phyloP scores from a whole-genome alignment of 306 rosid genomes.

The Glycine tomentella region DNA sequence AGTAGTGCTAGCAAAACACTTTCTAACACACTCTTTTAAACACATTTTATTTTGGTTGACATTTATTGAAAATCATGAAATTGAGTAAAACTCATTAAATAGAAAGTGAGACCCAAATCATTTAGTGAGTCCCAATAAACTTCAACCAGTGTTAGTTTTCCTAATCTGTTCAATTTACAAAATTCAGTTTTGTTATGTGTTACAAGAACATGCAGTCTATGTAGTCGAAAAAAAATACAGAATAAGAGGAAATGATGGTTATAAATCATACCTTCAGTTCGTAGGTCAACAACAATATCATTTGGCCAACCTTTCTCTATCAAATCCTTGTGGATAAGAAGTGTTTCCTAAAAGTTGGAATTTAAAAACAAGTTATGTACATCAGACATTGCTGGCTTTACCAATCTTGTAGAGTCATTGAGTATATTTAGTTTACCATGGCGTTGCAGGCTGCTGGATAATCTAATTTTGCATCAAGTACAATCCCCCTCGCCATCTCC shows the following conservation, averaged over 20 bases:
- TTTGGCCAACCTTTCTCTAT: conserved; percentile 56
- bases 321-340: conserved; percentile 87
- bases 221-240: background rate
- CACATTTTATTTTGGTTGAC: background rate
- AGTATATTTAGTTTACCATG: conserved; percentile 68
- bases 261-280: conserved; percentile 69
- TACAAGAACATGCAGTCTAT: conserved; percentile 1
- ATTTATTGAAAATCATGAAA: background rate
- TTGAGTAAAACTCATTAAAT: background rate
- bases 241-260: conserved; percentile 5
- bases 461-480: conserved; percentile 89
- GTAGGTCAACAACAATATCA: conserved; percentile 75
- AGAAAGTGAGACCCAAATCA: background rate
- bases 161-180: background rate
- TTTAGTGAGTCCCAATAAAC: background rate
- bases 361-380: conserved; percentile 13
- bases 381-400: conserved; percentile 18
- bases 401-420: conserved; percentile 26
- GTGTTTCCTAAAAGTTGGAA: conserved; percentile 83
- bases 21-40: background rate
- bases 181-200: background rate
- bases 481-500: conserved; percentile 84
- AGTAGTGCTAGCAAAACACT: background rate
- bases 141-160: background rate
- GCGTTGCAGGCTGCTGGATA: conserved; percentile 99